Evolutionary conservation across 2,329 filamentous ascomycete genomes (phyloP).

Genomic region (Trichoderma pleuroti): DNA sequence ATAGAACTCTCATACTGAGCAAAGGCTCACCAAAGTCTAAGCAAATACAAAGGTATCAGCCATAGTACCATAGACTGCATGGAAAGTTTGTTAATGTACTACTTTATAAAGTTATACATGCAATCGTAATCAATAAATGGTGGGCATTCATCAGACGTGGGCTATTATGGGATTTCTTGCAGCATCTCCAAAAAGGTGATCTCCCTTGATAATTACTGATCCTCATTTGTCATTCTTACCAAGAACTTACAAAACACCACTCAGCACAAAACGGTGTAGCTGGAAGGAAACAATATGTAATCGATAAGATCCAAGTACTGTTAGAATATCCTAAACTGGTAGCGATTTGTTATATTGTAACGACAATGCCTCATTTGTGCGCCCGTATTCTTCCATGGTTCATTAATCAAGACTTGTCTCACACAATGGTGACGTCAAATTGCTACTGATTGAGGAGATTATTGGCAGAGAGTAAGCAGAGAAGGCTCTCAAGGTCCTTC

Average conservation of each 20-base stretch:
- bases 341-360: background rate
- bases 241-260: background rate
- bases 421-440: too few species aligned
- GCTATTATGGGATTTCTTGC: background rate
- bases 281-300: background rate
- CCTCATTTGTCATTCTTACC: background rate
- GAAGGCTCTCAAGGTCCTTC: too few species aligned
- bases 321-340: background rate
- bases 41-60: background rate
- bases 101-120: background rate
- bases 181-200: background rate
- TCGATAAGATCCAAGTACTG: background rate
- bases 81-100: background rate
- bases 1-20: background rate
- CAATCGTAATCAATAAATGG: background rate
- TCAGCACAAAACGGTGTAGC: background rate
- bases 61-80: background rate
- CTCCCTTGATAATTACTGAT: background rate
- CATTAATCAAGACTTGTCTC: too few species aligned
- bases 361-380: background rate
- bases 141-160: rapidly evolving
- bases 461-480: too few species aligned
- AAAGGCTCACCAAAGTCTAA: background rate
- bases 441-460: too few species aligned
- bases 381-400: too few species aligned